Conservation (phyloP, 2,329 filamentous ascomycete genomes). For the Ascochyta pisi region DNA sequence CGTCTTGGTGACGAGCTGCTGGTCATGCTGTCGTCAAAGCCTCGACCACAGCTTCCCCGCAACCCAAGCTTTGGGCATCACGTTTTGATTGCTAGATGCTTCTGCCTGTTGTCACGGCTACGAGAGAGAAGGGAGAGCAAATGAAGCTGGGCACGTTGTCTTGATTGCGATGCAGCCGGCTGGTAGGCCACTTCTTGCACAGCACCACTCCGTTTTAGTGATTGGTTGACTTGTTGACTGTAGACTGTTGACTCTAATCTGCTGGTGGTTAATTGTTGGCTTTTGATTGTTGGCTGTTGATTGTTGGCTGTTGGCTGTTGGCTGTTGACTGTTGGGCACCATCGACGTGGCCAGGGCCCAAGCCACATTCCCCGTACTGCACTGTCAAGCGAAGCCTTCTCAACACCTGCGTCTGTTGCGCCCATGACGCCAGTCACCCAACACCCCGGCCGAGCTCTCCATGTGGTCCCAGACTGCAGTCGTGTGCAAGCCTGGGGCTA, state of each 20-base stretch:
- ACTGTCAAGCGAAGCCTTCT: constrained; percentile 15
- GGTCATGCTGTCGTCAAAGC: constrained; percentile 18
- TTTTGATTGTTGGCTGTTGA: too few species aligned
- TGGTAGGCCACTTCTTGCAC: constrained; percentile 14
- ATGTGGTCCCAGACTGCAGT: constrained; percentile 1
- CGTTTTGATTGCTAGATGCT: constrained; percentile 13
- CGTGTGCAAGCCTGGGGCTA: constrained; percentile 11
- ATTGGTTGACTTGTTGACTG: background rate
- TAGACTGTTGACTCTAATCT: background rate
- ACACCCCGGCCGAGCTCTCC: constrained; percentile 1
- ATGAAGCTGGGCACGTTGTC: constrained; percentile 21
- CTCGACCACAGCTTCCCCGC: constrained; percentile 18
- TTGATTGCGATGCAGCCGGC: constrained; percentile 26
- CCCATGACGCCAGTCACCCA: background rate
- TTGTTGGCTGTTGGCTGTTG: too few species aligned
- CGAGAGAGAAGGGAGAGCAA: constrained; percentile 8
- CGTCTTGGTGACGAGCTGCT: background rate
- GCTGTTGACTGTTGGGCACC: constrained; percentile 15
- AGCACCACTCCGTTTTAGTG: background rate
- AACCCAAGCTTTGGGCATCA: constrained; percentile 13
- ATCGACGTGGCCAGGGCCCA: constrained; percentile 13
- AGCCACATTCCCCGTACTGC: constrained; percentile 19
- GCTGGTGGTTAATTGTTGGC: too few species aligned
- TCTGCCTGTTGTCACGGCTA: constrained; percentile 26
- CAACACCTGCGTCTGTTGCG: constrained; percentile 8